Percentiles rank a stretch among this genome's conserved stretches.
These are phyloP conservation scores for Termitomyces sp. DNA, from an alignment of 768 basidiomycete species.

Conservation along the genomic window DNA sequence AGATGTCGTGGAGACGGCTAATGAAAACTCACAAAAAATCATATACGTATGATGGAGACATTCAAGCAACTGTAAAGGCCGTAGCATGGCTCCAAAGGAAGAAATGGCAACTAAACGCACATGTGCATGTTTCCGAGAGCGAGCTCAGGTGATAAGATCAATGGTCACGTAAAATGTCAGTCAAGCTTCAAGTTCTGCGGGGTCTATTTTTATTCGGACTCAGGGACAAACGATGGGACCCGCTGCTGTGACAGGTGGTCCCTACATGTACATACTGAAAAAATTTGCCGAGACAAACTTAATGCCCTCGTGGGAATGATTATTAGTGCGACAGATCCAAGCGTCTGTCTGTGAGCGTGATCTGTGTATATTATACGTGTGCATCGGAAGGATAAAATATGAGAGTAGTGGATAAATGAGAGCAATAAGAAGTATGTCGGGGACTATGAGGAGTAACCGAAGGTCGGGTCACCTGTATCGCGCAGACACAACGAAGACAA, in stretches of 20 bases:
- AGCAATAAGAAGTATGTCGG: conserved; percentile 5
- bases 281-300: neutral
- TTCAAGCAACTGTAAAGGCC: neutral
- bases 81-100: neutral
- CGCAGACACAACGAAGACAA: neutral
- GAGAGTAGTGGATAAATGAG: neutral
- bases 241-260: too few relatives aligned
- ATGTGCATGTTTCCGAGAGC: neutral
- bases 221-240: too few relatives aligned
- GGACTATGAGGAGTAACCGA: neutral
- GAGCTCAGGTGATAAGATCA: neutral
- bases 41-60: neutral
- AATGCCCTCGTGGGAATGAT: too few relatives aligned
- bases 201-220: neutral
- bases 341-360: neutral
- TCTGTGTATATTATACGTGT: neutral
- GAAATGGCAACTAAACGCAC: neutral
- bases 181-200: too few relatives aligned
- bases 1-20: neutral
- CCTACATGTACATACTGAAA: too few relatives aligned
- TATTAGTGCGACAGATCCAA: neutral
- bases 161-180: neutral
- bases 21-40: neutral
- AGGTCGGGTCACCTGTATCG: neutral
- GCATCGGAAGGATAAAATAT: neutral